Evolutionary conservation across 1,139 yeast genomes (phyloP).

Genomic region (Saccharomyces uvarum): DNA sequence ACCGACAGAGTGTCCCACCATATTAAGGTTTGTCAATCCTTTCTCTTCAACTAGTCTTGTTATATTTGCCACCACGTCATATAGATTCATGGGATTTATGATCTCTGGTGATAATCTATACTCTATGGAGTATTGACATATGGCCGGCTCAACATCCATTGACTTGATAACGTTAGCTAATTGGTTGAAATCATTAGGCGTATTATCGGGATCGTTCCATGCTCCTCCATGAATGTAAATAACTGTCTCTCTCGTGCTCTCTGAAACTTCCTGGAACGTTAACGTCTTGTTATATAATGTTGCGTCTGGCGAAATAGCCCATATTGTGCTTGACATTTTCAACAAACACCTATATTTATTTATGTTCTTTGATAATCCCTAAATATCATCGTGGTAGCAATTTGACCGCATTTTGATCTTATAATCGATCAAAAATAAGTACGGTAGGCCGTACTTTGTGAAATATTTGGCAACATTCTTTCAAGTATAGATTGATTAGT

Average conservation of each 20-base stretch:
- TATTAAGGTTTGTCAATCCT: conserved; percentile 32
- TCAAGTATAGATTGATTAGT: neutral
- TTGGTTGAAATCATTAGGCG: conserved; percentile 46
- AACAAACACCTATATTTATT: neutral
- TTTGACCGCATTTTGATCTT: neutral
- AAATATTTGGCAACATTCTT: neutral
- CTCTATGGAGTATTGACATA: conserved; percentile 37
- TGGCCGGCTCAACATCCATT: neutral
- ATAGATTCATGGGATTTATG: conserved; percentile 55
- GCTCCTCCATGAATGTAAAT: conserved; percentile 82
- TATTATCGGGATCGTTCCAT: conserved; percentile 67
- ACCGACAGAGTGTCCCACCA: conserved; percentile 80
- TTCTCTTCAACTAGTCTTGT: conserved; percentile 22
- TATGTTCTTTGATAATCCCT: neutral
- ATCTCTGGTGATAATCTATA: conserved; percentile 62
- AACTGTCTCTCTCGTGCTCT: conserved; percentile 13
- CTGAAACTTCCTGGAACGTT: conserved; percentile 8
- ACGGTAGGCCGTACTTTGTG: neutral
- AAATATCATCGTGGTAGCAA: neutral
- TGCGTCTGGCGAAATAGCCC: neutral
- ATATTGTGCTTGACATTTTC: neutral
- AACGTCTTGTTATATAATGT: conserved; percentile 11
- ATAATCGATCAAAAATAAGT: neutral
- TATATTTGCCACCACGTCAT: conserved; percentile 49
- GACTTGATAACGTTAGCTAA: conserved; percentile 27